These are phyloP conservation scores for Harringtonia lauricola DNA, from an alignment of 2,329 filamentous ascomycete species.

Conservation along the genomic window DNA sequence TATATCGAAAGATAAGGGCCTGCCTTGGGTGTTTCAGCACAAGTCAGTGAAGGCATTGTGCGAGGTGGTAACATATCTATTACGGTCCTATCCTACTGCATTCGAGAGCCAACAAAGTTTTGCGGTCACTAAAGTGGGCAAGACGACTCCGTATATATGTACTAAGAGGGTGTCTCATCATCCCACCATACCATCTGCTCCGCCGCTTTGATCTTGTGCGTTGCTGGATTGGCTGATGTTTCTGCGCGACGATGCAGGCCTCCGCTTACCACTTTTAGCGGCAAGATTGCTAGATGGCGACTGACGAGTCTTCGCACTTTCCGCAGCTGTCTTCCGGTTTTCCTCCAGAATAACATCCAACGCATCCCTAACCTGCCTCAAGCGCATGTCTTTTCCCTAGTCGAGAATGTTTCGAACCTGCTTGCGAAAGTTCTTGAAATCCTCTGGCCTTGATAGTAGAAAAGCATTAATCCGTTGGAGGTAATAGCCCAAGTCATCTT, in stretches of 20 bases:
- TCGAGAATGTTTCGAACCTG: background rate
- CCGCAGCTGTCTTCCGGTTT: background rate
- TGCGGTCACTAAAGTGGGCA: no score
- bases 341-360: background rate
- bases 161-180: no score
- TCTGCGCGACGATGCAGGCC: background rate
- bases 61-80: no score
- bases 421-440: background rate
- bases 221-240: background rate
- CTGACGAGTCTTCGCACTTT: background rate
- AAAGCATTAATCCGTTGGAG: background rate
- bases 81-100: no score
- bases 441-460: background rate
- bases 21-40: no score
- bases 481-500: background rate
- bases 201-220: background rate
- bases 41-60: no score
- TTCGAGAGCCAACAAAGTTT: no score
- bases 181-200: no score
- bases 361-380: background rate
- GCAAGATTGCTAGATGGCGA: background rate
- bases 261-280: background rate
- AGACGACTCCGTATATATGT: no score
- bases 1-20: no score
- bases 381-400: background rate